These are phyloP conservation scores for Tetraselmis chui DNA, from an alignment of 139 green algal genomes.

Conservation along the genomic window DNA sequence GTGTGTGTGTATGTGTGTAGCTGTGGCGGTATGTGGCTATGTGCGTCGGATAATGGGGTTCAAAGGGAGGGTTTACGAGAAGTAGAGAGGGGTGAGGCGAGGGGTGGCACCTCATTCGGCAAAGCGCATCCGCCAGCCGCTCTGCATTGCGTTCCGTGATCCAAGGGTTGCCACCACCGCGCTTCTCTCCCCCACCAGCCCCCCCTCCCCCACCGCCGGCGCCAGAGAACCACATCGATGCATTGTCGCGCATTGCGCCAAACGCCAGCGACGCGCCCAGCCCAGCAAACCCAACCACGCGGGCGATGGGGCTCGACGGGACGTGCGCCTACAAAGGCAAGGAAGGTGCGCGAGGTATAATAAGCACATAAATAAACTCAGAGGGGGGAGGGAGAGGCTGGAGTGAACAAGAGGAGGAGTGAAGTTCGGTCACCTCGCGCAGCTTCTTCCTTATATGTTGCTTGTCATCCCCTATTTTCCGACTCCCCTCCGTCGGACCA, in stretches of 20 bases:
- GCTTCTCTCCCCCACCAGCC: not conserved
- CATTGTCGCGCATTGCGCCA: slow-evolving; percentile 51
- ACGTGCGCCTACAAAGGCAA: slow-evolving; percentile 60
- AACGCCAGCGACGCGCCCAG: slow-evolving; percentile 70
- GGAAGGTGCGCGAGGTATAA: slow-evolving; percentile 40
- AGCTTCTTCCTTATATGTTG: too few relatives aligned
- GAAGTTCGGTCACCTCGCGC: too few relatives aligned
- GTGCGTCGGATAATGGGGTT: too few relatives aligned
- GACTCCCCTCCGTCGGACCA: not conserved
- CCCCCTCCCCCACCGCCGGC: too few relatives aligned
- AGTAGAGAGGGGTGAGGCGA: too few relatives aligned
- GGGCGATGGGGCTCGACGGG: slow-evolving; percentile 58
- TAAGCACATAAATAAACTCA: slow-evolving; percentile 7
- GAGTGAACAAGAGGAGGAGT: too few relatives aligned
- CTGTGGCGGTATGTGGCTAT: too few relatives aligned
- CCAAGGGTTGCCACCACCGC: not conserved
- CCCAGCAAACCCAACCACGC: slow-evolving; percentile 73
- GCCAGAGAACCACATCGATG: not conserved
- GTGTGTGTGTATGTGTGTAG: too few relatives aligned
- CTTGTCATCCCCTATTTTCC: not conserved
- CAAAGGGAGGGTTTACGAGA: too few relatives aligned
- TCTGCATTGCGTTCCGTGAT: slow-evolving; percentile 82
- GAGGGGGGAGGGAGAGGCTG: too few relatives aligned
- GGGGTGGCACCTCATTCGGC: slow-evolving; percentile 80
- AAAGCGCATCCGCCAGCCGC: slow-evolving; percentile 81